A percentile compares a stretch with the other conserved stretches of the same genome.
Evolutionary conservation across 352 stramenopile species (phyloP).

Genomic region (Pythium angustatum): DNA sequence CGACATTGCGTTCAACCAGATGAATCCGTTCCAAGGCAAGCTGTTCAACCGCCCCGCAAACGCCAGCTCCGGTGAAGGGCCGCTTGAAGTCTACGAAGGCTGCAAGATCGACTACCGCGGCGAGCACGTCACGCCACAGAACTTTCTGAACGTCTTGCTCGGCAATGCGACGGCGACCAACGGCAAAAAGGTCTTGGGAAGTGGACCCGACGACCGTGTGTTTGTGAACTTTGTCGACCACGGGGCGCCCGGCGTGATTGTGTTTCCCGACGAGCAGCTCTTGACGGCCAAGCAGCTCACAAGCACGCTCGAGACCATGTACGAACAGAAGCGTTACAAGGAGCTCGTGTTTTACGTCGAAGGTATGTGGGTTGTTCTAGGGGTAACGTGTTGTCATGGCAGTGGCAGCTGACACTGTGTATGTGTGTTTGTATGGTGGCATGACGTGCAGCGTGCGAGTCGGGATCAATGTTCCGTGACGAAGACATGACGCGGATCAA

Average conservation of each 20-base stretch:
- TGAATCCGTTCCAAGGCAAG: constrained; percentile 87
- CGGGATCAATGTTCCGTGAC: constrained; percentile 88
- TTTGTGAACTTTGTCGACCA: constrained; percentile 95
- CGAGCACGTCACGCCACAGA: constrained; percentile 83
- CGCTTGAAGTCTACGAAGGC: constrained; percentile 87
- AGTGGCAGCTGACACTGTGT: too few species aligned
- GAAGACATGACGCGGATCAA: constrained; percentile 81
- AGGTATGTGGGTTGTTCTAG: constrained; percentile 19
- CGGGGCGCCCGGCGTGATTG: constrained; percentile 79
- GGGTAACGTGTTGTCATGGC: not conserved
- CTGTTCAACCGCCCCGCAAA: constrained; percentile 88
- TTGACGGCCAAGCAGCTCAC: constrained; percentile 74
- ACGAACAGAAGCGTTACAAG: constrained; percentile 85
- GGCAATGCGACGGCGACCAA: constrained; percentile 60
- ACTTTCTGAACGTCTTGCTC: constrained; percentile 85
- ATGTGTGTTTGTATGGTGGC: not conserved
- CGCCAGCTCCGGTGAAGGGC: constrained; percentile 30
- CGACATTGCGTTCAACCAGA: constrained; percentile 76
- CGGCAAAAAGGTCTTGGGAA: constrained; percentile 86
- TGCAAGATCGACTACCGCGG: constrained; percentile 79
- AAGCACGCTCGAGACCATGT: constrained; percentile 76
- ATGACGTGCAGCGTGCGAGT: constrained; percentile 73
- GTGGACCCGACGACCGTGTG: constrained; percentile 80
- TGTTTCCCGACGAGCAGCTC: constrained; percentile 76
- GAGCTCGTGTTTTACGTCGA: constrained; percentile 92